Evolutionary conservation across 352 stramenopile species (phyloP).

Genomic region (Pythium diclinum): DNA sequence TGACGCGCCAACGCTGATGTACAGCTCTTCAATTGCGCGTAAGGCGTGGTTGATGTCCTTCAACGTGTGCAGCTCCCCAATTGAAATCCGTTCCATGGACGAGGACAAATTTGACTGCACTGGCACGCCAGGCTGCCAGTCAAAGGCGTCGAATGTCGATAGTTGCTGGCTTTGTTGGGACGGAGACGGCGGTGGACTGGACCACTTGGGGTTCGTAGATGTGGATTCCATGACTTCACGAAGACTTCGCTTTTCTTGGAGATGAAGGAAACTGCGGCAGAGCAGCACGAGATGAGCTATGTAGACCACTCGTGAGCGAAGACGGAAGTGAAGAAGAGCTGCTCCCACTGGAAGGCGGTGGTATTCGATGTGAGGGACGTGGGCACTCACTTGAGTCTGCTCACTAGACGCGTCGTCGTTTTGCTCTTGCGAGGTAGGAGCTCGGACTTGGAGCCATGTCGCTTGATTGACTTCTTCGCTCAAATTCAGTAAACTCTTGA

Average conservation of each 20-base stretch:
- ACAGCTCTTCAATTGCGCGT: constrained; percentile 39
- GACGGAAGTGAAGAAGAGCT: constrained; percentile 32
- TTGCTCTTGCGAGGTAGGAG: background rate
- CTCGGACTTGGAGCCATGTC: constrained; percentile 34
- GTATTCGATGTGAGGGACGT: constrained; percentile 22
- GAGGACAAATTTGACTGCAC: background rate
- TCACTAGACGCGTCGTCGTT: background rate
- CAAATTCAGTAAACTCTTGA: constrained; percentile 30
- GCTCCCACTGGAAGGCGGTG: constrained; percentile 28
- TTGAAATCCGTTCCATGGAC: constrained; percentile 38
- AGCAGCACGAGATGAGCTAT: constrained; percentile 37
- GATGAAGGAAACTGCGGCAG: constrained; percentile 44
- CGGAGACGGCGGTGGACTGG: background rate
- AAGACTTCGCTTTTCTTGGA: constrained; percentile 36
- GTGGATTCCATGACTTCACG: constrained; percentile 38
- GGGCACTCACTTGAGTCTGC: background rate
- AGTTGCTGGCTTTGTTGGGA: background rate
- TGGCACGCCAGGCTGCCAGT: background rate
- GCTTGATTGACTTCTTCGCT: constrained; percentile 18
- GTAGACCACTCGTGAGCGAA: constrained; percentile 35
- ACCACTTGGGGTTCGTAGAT: constrained; percentile 16
- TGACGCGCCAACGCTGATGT: constrained; percentile 26
- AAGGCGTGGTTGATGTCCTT: constrained; percentile 36
- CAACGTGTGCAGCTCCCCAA: constrained; percentile 34
- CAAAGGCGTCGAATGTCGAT: background rate